Conservation (phyloP, 2,329 filamentous ascomycete species). For the Geosmithia flava region DNA sequence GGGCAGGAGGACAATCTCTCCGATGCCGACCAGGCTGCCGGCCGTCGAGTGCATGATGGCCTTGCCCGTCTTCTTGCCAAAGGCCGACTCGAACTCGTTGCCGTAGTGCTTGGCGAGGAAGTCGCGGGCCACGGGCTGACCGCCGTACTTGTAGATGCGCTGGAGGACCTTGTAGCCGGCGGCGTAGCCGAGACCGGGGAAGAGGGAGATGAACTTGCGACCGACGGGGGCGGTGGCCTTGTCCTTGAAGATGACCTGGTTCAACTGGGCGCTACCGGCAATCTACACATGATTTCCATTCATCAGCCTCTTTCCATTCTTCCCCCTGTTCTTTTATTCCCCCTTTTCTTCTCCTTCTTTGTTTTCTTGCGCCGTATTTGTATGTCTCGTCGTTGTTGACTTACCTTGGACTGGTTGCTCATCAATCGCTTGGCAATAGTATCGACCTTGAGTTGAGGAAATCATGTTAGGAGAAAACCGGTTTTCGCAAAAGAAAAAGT, state of each 20-base stretch:
- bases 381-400: no score
- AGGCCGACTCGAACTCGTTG: slow-evolving; percentile 71
- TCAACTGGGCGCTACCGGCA: slow-evolving; percentile 47
- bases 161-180: slow-evolving; percentile 97
- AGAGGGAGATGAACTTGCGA: slow-evolving; percentile 85
- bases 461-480: neutral
- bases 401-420: slow-evolving; percentile 70
- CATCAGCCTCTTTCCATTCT: neutral
- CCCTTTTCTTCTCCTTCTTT: neutral
- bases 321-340: no score
- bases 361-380: neutral
- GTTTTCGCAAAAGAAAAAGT: neutral
- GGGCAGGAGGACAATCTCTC: slow-evolving; percentile 89
- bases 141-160: slow-evolving; percentile 97
- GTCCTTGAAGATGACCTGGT: slow-evolving; percentile 88
- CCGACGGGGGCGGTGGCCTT: slow-evolving; percentile 58
- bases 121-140: slow-evolving; percentile 89
- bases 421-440: slow-evolving; percentile 98
- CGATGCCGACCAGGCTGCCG: slow-evolving; percentile 90
- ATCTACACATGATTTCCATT: slow-evolving; percentile 11
- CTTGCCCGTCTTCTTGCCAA: slow-evolving; percentile 96
- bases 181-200: slow-evolving; percentile 93
- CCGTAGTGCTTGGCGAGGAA: slow-evolving; percentile 73
- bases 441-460: slow-evolving; percentile 54
- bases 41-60: slow-evolving; percentile 96